Conservation (phyloP, 768 basidiomycete species). For the Omphalotus guepiniiformis region DNA sequence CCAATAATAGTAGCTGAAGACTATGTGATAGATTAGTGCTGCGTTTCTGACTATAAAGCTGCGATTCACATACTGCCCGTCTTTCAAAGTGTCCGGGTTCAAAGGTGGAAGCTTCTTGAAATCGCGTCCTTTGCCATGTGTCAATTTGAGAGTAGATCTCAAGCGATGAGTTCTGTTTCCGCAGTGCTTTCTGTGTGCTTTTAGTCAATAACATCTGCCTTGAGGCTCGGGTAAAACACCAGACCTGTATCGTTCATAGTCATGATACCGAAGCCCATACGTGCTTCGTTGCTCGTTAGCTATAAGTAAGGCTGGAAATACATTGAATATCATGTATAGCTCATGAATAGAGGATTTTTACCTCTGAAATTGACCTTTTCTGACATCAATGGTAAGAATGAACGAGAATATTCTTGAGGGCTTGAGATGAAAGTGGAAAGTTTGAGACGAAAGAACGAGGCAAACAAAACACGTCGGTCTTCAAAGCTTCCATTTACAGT, state of each 20-base stretch:
- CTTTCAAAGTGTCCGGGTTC: conserved; percentile 65
- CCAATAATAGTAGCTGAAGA: conserved; percentile 80
- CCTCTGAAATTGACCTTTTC: too few species aligned
- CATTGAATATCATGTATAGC: neutral
- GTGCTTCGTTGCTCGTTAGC: conserved; percentile 86
- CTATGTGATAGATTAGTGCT: conserved; percentile 30
- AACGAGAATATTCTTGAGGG: too few species aligned
- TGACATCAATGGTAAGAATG: too few species aligned
- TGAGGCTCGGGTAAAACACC: neutral
- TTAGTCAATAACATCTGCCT: neutral
- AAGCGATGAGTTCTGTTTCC: conserved; percentile 86
- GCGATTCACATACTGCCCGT: conserved; percentile 70
- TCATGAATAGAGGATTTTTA: too few species aligned
- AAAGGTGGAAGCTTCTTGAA: conserved; percentile 81
- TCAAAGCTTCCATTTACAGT: too few species aligned
- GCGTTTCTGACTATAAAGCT: conserved; percentile 5
- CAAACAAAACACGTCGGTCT: too few species aligned
- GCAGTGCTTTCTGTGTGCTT: conserved; percentile 80
- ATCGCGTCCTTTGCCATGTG: conserved; percentile 84
- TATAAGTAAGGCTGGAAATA: conserved; percentile 66
- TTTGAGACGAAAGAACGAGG: too few species aligned
- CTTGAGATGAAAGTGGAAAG: too few species aligned
- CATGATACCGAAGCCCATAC: conserved; percentile 89
- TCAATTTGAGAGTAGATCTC: conserved; percentile 77
- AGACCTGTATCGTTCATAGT: conserved; percentile 81